Base-by-base conservation (phyloP, 1,284 basidiomycete genomes). In the Rhodotorula sp. region DNA sequence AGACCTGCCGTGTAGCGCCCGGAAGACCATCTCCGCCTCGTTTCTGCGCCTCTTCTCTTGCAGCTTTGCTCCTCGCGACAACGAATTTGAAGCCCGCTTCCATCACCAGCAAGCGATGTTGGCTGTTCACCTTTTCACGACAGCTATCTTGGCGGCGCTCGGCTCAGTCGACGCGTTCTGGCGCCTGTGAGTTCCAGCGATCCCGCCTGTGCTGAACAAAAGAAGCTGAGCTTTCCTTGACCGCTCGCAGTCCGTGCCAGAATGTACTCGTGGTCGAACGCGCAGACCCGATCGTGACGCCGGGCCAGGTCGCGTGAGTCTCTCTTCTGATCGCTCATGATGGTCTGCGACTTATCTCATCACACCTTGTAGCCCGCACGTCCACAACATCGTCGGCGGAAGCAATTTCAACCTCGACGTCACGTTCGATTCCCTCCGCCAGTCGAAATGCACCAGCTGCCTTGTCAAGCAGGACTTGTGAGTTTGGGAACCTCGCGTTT, bases 281-380 rank as follows among this genome's bases (percentile, higher is more conserved):
- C 51, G 76, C 83, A 46, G 84, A 85, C 69, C 82, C 84, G 30
- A 83, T 85, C 69, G 79, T 84, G 53, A 79, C 77, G 24, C 83
- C 84, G 6, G 82, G 81, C 29, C 66, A 70, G 18, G 76, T 78
- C 7, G 82, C 82, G 4, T 62, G 6, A 44, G 69, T 46, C 26
- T 26, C 14, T 78, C 82, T 17, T 78, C 82, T 59, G 82, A 42
- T 84, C 69, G 17, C 10, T 17, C 29, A 42, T 12, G 63, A 81
- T 80, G 29, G 17, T 24, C 17, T 15, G 7, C 6, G 10, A 18
- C 45, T 30, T 24, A 20, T 1, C 57, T 53, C 24, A 29, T 30
- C 2, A 24, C 7, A 5, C 17, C 17, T 2, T 14, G 57, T 61
- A 71, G 69, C 3, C 69, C 67, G 0, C 73, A 74, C 24, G 64